A percentile compares a stretch with the other conserved stretches of the same genome.
These are phyloP conservation scores for Cerioporus squamosus DNA, from an alignment of 1,284 basidiomycete genomes.

Conservation along the genomic window DNA sequence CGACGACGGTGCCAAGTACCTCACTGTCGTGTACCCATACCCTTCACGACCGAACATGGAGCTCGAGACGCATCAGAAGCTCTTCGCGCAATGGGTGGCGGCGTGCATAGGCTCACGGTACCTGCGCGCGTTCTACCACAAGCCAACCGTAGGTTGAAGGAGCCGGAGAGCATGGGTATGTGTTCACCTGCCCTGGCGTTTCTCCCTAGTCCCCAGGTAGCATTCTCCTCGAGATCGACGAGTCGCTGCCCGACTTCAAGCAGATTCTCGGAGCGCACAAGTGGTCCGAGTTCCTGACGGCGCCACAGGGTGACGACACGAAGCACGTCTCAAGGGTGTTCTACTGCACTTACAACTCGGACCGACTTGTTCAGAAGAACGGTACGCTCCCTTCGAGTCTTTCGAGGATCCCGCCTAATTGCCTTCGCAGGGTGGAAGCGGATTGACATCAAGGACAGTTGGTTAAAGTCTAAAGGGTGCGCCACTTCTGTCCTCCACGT, in stretches of 20 bases:
- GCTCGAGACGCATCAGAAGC: conserved; percentile 47
- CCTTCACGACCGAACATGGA: conserved; percentile 64
- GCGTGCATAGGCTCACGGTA: conserved; percentile 49
- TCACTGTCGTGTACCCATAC: conserved; percentile 64
- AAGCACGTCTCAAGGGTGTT: conserved; percentile 52
- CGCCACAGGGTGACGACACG: conserved; percentile 48
- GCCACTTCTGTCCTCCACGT: neutral
- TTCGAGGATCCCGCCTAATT: neutral
- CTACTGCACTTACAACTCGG: conserved; percentile 53
- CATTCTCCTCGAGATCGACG: conserved; percentile 64
- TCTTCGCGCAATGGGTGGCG: conserved; percentile 66
- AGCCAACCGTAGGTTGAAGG: conserved; percentile 55
- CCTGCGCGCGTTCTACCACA: conserved; percentile 61
- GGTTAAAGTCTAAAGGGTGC: conserved; percentile 46
- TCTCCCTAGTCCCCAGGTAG: conserved; percentile 60
- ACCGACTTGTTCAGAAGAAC: conserved; percentile 49
- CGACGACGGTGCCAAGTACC: conserved; percentile 61
- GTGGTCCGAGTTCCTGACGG: conserved; percentile 59
- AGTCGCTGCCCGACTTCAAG: conserved; percentile 43
- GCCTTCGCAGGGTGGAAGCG: conserved; percentile 63
- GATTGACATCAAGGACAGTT: conserved; percentile 53
- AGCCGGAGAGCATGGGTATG: neutral
- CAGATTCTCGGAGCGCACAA: conserved; percentile 65
- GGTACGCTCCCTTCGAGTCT: conserved; percentile 32
- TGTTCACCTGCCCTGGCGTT: neutral